Evolutionary conservation across 1,284 basidiomycete species (phyloP).

Genomic region (Ustilago tritici): DNA sequence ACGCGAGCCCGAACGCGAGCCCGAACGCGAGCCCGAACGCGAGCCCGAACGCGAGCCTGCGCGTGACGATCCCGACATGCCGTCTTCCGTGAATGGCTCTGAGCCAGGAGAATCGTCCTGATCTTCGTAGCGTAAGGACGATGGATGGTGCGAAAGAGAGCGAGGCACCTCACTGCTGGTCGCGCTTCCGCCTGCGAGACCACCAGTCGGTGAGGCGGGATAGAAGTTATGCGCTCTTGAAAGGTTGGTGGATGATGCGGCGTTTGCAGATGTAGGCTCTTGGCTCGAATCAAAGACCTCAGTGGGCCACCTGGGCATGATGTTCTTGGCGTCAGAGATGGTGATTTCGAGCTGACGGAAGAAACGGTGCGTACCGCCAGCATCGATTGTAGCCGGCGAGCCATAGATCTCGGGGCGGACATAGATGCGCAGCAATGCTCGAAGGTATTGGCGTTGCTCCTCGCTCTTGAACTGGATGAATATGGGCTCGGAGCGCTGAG

Average conservation of each 20-base stretch:
- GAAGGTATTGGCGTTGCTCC: slow-evolving; percentile 42
- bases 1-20: slow-evolving; percentile 32
- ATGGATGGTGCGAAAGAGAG: slow-evolving; percentile 26
- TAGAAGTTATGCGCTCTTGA: not conserved
- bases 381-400: slow-evolving; percentile 19
- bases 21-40: slow-evolving; percentile 33
- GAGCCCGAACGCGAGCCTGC: slow-evolving; percentile 35
- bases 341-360: slow-evolving; percentile 58
- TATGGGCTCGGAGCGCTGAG: slow-evolving; percentile 45
- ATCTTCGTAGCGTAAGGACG: slow-evolving; percentile 15
- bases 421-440: slow-evolving; percentile 45
- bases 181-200: not conserved
- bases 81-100: slow-evolving; percentile 26
- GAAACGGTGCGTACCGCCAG: slow-evolving; percentile 53
- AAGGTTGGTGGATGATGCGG: slow-evolving; percentile 8
- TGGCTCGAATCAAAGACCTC: slow-evolving; percentile 18
- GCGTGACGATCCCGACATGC: slow-evolving; percentile 37
- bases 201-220: slow-evolving; percentile 20
- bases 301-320: slow-evolving; percentile 46
- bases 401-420: slow-evolving; percentile 57
- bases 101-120: slow-evolving; percentile 35
- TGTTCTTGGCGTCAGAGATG: slow-evolving; percentile 54
- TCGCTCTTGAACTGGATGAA: slow-evolving; percentile 52
- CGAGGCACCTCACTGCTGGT: slow-evolving; percentile 18
- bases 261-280: not conserved